Evolutionary conservation across 306 rosid species (phyloP), one percentile per base, ranked within the genome.

Genomic region (Coriaria nepalensis): DNA sequence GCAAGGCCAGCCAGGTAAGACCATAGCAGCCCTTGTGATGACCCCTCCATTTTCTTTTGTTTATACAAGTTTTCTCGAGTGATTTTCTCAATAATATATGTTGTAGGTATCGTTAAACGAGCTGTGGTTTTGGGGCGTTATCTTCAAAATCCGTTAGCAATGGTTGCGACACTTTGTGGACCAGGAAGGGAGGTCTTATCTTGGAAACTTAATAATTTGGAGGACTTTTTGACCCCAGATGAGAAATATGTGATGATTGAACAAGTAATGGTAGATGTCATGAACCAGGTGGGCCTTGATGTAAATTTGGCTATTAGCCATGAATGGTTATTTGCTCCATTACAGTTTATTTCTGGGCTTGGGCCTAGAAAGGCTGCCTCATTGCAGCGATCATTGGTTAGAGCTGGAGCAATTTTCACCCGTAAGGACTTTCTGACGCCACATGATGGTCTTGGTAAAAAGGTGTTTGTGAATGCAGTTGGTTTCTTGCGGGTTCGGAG

Each of bases 281-380:
- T 94, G 40, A 92, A 85, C 70, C 98, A 92, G 72, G 96, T 72
- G 51, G 98, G 98, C 65, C 68, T 92, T 32, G 98, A 92, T 60
- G 68, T 80, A 54, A 92, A 92, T 80, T 66, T 92, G 67, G 93
- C 98, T 50, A 71, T 79, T 12, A 71, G 79, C 50, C 96, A 92
- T 8, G 98, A 92, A 59, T 92, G 98, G 98, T 60, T 92, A 67
- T 92, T 92, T 64, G 72, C 86, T 55, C 87, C 98, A 5, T 65
- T 92, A 60, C 96, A 92, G 53, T 85, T 85, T 67, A 70, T 82
- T 69, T 84, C 96, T 63, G 98, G 98, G 59, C 93, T 92, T 68
- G 98, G 98, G 63, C 98, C 96, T 6, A 82, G 98, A 65, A 92
- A 92, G 65, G 95, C 98, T 40, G 92, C 96, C 53, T 92, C 82